These are phyloP conservation scores for Aphanomyces stellatus DNA, from an alignment of 352 stramenopile species.

Conservation along the genomic window DNA sequence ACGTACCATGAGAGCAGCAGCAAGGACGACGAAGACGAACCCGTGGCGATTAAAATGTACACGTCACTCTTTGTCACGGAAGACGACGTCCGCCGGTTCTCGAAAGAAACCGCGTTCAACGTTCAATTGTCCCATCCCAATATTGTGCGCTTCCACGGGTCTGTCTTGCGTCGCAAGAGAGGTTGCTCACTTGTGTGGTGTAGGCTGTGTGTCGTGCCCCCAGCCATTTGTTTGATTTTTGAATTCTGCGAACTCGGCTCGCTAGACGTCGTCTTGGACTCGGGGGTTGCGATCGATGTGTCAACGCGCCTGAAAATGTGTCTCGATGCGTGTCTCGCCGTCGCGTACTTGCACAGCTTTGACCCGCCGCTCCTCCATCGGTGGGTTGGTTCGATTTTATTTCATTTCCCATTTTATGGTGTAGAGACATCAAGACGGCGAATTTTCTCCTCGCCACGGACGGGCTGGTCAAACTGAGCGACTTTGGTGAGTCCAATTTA, in stretches of 20 bases:
- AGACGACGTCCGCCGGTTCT: conserved; percentile 77
- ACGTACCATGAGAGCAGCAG: conserved; percentile 44
- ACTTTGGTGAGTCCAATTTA: conserved; percentile 83
- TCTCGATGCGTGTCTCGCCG: conserved; percentile 69
- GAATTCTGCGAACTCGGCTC: conserved; percentile 81
- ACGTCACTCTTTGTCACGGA: conserved; percentile 74
- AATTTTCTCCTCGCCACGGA: conserved; percentile 72
- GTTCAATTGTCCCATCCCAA: conserved; percentile 78
- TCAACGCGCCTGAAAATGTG: conserved; percentile 71
- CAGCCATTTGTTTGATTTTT: conserved; percentile 78
- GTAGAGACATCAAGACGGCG: conserved; percentile 72
- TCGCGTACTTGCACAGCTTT: conserved; percentile 81
- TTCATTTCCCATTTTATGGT: not conserved
- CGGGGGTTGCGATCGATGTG: conserved; percentile 34
- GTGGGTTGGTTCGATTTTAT: not conserved
- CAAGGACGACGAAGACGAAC: conserved; percentile 4
- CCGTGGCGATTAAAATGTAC: conserved; percentile 83
- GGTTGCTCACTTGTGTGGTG: not conserved
- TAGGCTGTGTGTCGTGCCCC: conserved; percentile 62
- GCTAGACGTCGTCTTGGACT: conserved; percentile 41
- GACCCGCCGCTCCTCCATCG: conserved; percentile 66
- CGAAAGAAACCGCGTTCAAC: conserved; percentile 68
- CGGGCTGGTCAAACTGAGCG: conserved; percentile 69
- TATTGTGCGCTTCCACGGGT: conserved; percentile 69
- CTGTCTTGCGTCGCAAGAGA: not conserved